Evolutionary conservation across 2,329 filamentous ascomycete genomes (phyloP), one percentile per base, ranked within the genome.

Genomic region (Pseudocercospora musae): DNA sequence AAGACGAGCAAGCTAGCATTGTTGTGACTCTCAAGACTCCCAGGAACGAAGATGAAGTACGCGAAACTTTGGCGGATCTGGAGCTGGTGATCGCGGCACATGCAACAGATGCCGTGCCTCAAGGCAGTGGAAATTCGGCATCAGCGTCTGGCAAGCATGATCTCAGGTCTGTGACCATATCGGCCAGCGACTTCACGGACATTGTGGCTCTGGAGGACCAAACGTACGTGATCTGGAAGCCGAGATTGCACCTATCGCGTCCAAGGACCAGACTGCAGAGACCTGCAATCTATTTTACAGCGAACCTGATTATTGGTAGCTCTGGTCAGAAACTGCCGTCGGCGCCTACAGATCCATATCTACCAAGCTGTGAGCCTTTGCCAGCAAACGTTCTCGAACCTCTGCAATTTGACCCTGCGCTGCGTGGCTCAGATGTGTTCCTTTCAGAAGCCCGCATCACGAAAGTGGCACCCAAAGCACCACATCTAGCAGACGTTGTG

Each of bases 381-480:
- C 87, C 89, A 1, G 80, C 91, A 65, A 95, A 94, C 73, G 80
- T 94, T n/a, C 84, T 95, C 13, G 88, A 90, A 71, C 84, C 90
- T 2, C 90, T 94, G 64, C 82, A 83, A 57, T 81, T 80, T 64
- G 90, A 92, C 71, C 84, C 87, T 21, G 62, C 63, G 1, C 63
- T 70, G 21, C 40, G 48, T 13, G 55, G 58, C 40, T 78, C 86
- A 25, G 82, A 82, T 67, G 89, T 90, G 52, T 84, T 85, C 29
- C 80, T 95, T 1, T 92, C 90, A 9, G 89, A 90, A 4, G 80
- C 89, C 63, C 83, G 90, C 53, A 89, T 94, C 33, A 91, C 88
- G 46, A 85, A 89, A 65, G 89, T 93, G 4, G 86, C 88, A 6
- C 90, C 89, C 4, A 82, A 85, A 46, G 86, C 87, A 2, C 84